Base-by-base conservation (phyloP, 139 green algal genomes). In the Coelastrella sp. region DNA sequence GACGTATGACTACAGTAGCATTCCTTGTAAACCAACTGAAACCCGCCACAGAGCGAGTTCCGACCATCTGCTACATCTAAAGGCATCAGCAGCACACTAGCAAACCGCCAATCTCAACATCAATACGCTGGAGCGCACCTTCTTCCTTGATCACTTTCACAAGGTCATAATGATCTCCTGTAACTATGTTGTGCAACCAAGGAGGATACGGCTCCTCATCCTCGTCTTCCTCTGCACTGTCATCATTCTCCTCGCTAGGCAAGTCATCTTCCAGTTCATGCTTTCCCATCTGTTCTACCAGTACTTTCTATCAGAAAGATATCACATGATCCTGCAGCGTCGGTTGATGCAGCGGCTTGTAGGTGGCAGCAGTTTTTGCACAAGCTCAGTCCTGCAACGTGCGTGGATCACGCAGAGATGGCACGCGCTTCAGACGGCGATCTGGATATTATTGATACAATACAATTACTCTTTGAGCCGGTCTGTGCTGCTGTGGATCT, bases 151-250 rank as follows among this genome's bases (percentile, higher is more conserved):
- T 3, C 7, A 88, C 68, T 6, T 47, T 57, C 66, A 88, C 83
- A 13, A 11, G 5, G 68, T 80, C 20, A 20, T 80, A 88, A 17
- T 88, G 80, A 2, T 88, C 68, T 10, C 54, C 83, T 6, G 80
- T n/a, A 11, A 88, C 83, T 58, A 88, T 88, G 19, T 80, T 20
- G 14, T 87, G 47, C 22, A 88, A 73, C 83, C 83, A 88, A 57
- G 83, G 83, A 17, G 83, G 83, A 11, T 88, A 88, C 22, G 20
- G n/a, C 7, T 87, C 64, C 20, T 77, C 82, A 47, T 87, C 82
- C 23, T 87, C 81, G 17, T 59, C 60, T 7, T 68, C 54, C 54
- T 88, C 83, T 47, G 80, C 68, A 79, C n/a, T n/a, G 13, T 22
- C 73, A 11, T 77, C 65, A 5, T 64, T 61, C 4, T 61, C 82